phyloP scores from a whole-genome alignment of 1,284 basidiomycete species.

The Fomitopsis betulina region DNA sequence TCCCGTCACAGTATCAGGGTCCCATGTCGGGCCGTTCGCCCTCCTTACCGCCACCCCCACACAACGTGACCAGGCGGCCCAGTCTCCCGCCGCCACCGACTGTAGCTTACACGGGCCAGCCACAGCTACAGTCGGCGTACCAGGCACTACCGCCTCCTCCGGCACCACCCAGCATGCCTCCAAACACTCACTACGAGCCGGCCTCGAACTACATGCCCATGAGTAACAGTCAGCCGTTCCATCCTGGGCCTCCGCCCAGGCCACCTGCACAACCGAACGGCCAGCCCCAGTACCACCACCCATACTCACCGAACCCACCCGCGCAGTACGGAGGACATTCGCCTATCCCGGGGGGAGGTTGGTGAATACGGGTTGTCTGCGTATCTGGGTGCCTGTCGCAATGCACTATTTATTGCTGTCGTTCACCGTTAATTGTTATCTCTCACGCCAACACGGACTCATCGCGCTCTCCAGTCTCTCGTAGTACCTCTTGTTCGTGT shows the following conservation, averaged over 20 bases:
- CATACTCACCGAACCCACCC: constrained; percentile 10
- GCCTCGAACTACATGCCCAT: constrained; percentile 13
- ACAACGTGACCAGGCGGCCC: constrained; percentile 20
- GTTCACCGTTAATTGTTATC: background rate
- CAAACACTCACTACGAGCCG: constrained; percentile 20
- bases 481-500: background rate
- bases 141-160: constrained; percentile 34
- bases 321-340: constrained; percentile 15
- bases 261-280: constrained; percentile 25
- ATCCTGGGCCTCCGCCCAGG: constrained; percentile 34
- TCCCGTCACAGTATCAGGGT: constrained; percentile 21
- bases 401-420: constrained; percentile 7
- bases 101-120: constrained; percentile 16
- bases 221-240: constrained; percentile 23
- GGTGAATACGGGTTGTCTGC: background rate
- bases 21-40: background rate
- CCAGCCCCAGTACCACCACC: constrained; percentile 20
- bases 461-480: constrained; percentile 1
- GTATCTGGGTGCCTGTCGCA: background rate
- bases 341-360: constrained; percentile 4
- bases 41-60: constrained; percentile 2
- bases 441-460: background rate
- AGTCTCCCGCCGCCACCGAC: constrained; percentile 39
- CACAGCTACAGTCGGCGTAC: constrained; percentile 27
- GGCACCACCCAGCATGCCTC: constrained; percentile 23